Base-by-base conservation (phyloP, 2,329 filamentous ascomycete genomes). In the Aquanectria penicillioides region DNA sequence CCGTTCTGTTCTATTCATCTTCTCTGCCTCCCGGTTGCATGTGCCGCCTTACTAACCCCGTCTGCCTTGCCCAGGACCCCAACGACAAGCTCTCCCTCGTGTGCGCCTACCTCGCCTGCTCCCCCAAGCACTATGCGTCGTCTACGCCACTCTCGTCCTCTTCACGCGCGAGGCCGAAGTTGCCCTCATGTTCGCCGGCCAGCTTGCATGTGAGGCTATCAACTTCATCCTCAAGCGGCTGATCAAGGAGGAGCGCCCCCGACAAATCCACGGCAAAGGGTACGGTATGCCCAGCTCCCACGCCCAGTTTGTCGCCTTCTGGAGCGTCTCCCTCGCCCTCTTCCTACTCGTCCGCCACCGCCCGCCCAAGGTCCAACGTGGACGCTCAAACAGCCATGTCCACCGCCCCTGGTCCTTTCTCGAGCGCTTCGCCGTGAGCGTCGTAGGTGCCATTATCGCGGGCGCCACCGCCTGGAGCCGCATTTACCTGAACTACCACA, bases 211-310 rank as follows among this genome's bases (percentile, higher is more conserved):
- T 80, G 96, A 99, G 75, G 93, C 86, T 23, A 80, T 97, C 69
- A 99, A 99, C 78, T 97, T 96, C 76, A 78, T 83, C 4, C 81
- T 99, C 44, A 99, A 99, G 81, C 86, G 95, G 22, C 81, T 93
- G 62, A 94, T 99, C 75, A 95, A 94, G 73, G 93, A 98, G 76
- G 92, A 97, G 75, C 86, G 95, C 46, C 95, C 95, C 23, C 86
- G 83, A 62, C 90, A 90, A 86, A 89, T 81, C 83, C 88, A 94
- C 71, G 94, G 93, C 54, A 97, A 97, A 76, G 95, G 95, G 64
- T 99, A 99, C 73, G 96, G 95, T 69, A 99, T 99, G 96, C 95
- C 95, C 50, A 84, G 81, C 38, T 97, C 94, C 31, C 95, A 99
- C 78, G 91, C 95, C 8, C 95, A 99, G 79, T 99, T 97, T 74